Base-by-base conservation (phyloP, 148 eudicot species). In the Fallopia convolvulus region DNA sequence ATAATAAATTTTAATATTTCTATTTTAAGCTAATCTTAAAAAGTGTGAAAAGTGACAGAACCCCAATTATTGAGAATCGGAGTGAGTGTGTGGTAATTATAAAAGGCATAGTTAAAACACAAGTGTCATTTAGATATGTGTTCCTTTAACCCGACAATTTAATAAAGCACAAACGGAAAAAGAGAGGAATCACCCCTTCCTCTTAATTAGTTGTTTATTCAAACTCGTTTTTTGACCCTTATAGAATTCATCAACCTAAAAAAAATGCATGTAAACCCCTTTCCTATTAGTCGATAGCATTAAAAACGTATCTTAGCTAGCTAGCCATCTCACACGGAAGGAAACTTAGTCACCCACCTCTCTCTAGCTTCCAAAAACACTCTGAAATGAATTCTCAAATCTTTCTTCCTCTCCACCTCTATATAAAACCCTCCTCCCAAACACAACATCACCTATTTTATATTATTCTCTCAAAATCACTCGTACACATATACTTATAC, bases 261-360 rank as follows among this genome's bases (percentile, higher is more conserved):
- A 33, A 61, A 63, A 30, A 6, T 63, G 44, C 72, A 68, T 6
- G 72, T 68, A 68, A 36, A 33, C 72, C 72, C 21, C 18, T 68
- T 68, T 68, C 72, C 15, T 68, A 68, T 23, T 68, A 68, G 7
- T 3, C 12, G 41, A 30, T 30, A 30, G 40, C 3, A 32, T 32
- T 30, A 65, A 12, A 68, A 36, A 17, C 6, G 72, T 15, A 68
- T 68, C 46, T 8, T 61, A 61, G 68, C 26, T 61, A 61, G 68
- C 26, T n/a, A 21, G 72, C 44, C 15, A 66, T 66, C 72, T 68
- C 72, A 68, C 72, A 68, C 20, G 72, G 72, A 68, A 68, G 72
- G 72, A 68, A 68, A 68, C 72, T 68, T 46, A 68, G 46, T 68
- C 72, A 68, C 72, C 72, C 36, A 68, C 72, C 72, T 33, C 72